These are phyloP conservation scores for Fusarium sp. DNA, from an alignment of 2,329 filamentous ascomycete species.

Conservation along the genomic window DNA sequence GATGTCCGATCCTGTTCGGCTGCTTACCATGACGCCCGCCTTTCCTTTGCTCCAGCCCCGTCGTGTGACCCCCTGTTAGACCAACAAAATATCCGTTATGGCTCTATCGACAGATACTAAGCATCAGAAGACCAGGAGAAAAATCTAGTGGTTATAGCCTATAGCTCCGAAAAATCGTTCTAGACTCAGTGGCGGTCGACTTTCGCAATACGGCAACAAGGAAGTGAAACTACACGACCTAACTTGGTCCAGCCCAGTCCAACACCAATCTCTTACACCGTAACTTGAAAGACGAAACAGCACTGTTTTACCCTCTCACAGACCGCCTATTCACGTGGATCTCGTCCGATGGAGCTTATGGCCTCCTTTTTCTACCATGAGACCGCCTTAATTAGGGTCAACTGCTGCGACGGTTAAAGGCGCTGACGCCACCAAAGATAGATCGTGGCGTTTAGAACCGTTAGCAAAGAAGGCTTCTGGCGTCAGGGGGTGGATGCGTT, in stretches of 20 bases:
- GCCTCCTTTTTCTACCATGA: constrained; percentile 12
- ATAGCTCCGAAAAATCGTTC: constrained; percentile 3
- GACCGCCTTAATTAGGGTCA: not conserved
- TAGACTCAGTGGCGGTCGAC: constrained; percentile 23
- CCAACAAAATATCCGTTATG: not conserved
- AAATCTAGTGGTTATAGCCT: constrained; percentile 24
- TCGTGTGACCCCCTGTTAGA: not conserved
- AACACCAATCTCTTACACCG: constrained; percentile 22
- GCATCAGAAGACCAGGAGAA: constrained; percentile 19
- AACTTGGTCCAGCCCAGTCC: not conserved
- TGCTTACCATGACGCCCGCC: not conserved
- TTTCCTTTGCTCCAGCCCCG: not conserved
- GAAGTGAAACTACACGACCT: not conserved
- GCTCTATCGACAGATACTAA: constrained; percentile 4
- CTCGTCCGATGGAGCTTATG: constrained; percentile 8
- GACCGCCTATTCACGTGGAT: constrained; percentile 13
- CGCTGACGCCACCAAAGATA: constrained; percentile 32
- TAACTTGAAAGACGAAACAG: constrained; percentile 7
- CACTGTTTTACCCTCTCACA: not conserved
- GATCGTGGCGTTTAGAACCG: constrained; percentile 37
- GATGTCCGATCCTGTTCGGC: constrained; percentile 19
- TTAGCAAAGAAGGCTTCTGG: constrained; percentile 28
- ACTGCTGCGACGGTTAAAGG: constrained; percentile 21
- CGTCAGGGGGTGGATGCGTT: constrained; percentile 29
- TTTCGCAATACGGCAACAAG: constrained; percentile 7